Conservation (phyloP, 2,329 filamentous ascomycete genomes). For the Knoxdaviesia capensis region DNA sequence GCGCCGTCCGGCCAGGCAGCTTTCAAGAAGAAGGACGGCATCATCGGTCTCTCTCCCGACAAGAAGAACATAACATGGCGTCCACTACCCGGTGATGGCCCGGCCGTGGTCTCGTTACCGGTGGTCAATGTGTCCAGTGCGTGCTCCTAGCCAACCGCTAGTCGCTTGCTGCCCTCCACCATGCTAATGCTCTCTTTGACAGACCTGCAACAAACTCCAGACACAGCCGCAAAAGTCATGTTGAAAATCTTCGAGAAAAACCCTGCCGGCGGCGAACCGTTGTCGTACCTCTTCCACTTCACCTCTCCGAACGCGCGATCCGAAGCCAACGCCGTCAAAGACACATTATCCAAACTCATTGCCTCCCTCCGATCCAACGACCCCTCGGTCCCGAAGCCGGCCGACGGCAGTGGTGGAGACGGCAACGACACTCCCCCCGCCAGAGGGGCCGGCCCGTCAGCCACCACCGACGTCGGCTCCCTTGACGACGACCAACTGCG, state of each 20-base stretch:
- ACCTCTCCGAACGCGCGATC: slow-evolving; percentile 59
- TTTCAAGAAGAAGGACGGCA: slow-evolving; percentile 95
- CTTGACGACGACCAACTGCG: slow-evolving; percentile 69
- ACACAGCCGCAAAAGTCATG: slow-evolving; percentile 75
- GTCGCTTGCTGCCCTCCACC: background rate
- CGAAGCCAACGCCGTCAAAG: slow-evolving; percentile 73
- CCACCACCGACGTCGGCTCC: slow-evolving; percentile 34
- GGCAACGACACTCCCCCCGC: slow-evolving; percentile 8
- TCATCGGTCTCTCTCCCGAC: slow-evolving; percentile 55
- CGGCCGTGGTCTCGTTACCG: slow-evolving; percentile 46
- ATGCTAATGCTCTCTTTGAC: slow-evolving; percentile 1
- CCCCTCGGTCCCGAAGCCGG: slow-evolving; percentile 26
- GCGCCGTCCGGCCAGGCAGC: slow-evolving; percentile 44
- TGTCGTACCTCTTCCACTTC: slow-evolving; percentile 74
- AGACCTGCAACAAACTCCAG: slow-evolving; percentile 93
- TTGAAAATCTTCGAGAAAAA: slow-evolving; percentile 73
- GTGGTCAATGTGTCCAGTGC: slow-evolving; percentile 67
- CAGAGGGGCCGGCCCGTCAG: slow-evolving; percentile 10
- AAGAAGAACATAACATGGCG: slow-evolving; percentile 64
- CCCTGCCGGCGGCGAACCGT: slow-evolving; percentile 33
- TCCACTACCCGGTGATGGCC: slow-evolving; percentile 40
- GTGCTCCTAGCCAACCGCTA: slow-evolving; percentile 11
- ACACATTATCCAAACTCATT: slow-evolving; percentile 60
- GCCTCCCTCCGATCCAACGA: slow-evolving; percentile 42
- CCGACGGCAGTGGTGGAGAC: slow-evolving; percentile 11